A percentile compares a stretch with the other conserved stretches of the same genome.
Conservation (phyloP, 306 rosid genomes). For the Quercus alba region DNA sequence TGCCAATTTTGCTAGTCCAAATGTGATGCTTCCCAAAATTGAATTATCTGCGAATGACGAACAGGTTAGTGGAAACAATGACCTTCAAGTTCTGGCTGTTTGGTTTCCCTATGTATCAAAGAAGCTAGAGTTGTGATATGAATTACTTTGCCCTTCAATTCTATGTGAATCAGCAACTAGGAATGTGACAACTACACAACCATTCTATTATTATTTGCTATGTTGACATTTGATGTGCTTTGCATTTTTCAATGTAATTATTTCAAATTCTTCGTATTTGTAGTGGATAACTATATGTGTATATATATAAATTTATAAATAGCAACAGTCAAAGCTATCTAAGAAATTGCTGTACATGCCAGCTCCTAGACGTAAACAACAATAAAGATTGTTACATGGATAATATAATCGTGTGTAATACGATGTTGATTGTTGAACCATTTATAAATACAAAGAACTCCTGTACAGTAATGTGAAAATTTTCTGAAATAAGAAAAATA, state of each 20-base stretch:
- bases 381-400: not conserved
- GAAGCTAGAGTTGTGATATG: slow-evolving; percentile 3
- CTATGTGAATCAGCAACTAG: not conserved
- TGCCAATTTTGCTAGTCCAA: slow-evolving; percentile 3
- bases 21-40: slow-evolving; percentile 15
- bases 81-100: slow-evolving; percentile 1
- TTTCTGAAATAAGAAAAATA: not conserved
- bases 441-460: not conserved
- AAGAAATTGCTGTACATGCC: not conserved
- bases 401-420: not conserved
- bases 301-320: too few relatives aligned
- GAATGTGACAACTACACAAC: not conserved
- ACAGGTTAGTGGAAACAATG: slow-evolving; percentile 33
- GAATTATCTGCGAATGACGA: slow-evolving; percentile 24
- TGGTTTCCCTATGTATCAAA: slow-evolving; percentile 11
- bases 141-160: slow-evolving; percentile 3
- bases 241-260: not conserved
- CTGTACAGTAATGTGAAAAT: not conserved
- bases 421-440: not conserved
- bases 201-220: not conserved
- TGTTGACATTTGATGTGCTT: not conserved
- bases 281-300: not conserved
- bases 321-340: not conserved
- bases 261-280: not conserved
- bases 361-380: not conserved